Conservation (phyloP, 495 filamentous ascomycete species). For the Staphylotrichum tortipilum region DNA sequence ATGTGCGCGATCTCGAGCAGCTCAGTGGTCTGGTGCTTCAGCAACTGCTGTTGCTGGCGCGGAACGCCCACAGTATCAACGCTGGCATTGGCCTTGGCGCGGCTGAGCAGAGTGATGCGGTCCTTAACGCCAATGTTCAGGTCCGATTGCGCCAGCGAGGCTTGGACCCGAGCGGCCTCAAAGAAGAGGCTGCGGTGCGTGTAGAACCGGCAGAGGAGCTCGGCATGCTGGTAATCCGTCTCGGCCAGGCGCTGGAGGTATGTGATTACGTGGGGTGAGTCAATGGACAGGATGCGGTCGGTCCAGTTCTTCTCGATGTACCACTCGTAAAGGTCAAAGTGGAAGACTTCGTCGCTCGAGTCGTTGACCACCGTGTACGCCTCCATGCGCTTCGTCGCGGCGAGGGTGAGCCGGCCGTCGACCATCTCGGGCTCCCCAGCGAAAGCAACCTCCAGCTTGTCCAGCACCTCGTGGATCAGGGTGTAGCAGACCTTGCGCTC, state of each 20-base stretch:
- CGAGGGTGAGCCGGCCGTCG: slow-evolving; percentile 67
- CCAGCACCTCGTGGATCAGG: slow-evolving; percentile 67
- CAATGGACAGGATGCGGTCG: slow-evolving; percentile 72
- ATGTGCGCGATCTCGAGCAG: slow-evolving; percentile 89
- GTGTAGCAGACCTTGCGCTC: slow-evolving; percentile 73
- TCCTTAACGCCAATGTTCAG: slow-evolving; percentile 66
- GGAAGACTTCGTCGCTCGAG: slow-evolving; percentile 84
- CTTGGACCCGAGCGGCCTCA: slow-evolving; percentile 78
- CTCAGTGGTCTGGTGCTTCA: slow-evolving; percentile 74
- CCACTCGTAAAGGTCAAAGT: slow-evolving; percentile 95
- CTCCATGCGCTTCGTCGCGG: slow-evolving; percentile 70
- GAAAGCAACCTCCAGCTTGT: slow-evolving; percentile 62
- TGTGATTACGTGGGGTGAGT: slow-evolving; percentile 75
- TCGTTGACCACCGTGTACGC: slow-evolving; percentile 79
- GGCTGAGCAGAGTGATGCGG: slow-evolving; percentile 80
- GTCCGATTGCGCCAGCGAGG: slow-evolving; percentile 69
- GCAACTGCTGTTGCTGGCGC: slow-evolving; percentile 63
- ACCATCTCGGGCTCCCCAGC: slow-evolving; percentile 56
- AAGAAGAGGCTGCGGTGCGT: slow-evolving; percentile 69
- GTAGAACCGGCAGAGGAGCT: slow-evolving; percentile 89
- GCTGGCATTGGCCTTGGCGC: slow-evolving; percentile 78
- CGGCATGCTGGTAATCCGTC: slow-evolving; percentile 63
- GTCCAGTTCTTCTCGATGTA: slow-evolving; percentile 74
- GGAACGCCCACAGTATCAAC: slow-evolving; percentile 62
- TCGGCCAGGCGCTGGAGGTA: slow-evolving; percentile 69